Base-by-base conservation (phyloP, 768 basidiomycete species). In the Neoboletus brunneissimus region DNA sequence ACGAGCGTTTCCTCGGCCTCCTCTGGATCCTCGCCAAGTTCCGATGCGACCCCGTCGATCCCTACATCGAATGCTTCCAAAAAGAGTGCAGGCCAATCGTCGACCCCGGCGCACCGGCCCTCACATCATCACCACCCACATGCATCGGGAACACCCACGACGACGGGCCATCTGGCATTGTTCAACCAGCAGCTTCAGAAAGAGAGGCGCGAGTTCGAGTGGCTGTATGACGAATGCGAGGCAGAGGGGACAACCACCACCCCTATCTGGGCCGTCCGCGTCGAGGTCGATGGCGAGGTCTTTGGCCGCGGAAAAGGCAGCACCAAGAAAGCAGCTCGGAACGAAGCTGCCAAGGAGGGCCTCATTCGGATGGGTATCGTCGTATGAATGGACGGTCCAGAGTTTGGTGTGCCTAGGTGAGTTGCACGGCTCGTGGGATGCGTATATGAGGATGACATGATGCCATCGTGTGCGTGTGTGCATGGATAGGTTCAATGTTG, bases 101-200 rank as follows among this genome's bases (percentile, higher is more conserved):
- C 65, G 58, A 66, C 49, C 46, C 66, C 16, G 32, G 51, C 25
- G 23, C 58, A 11, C 49, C 53, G 53, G 31, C 48, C 12, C 59
- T 29, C n/a, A 27, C 27, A 27, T 4, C 48, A 22, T 1, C 60
- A 35, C 13, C 44, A 53, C 20, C 57, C 66, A n/a, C 69, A 51
- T 25, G 57, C 67, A 41, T 52, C 67, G 16, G 62, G 65, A 27
- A 67, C 67, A 40, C 55, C 70, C 29, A 65, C 72, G 13, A 74
- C 68, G 47, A 71, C 73, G 32, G 90, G 90, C 5, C 86, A 91
- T 66, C 81, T 92, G 12, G 86, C 87, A 37, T 72, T 92, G 51
- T 91, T 92, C 77, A 92, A 92, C 66, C 89, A 91, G 72, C 76
- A 81, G 54, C 68, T 91, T 53, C 85, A 88, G 71, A 87, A 82